Conservation (phyloP, 306 rosid species). For the Malus orientalis region DNA sequence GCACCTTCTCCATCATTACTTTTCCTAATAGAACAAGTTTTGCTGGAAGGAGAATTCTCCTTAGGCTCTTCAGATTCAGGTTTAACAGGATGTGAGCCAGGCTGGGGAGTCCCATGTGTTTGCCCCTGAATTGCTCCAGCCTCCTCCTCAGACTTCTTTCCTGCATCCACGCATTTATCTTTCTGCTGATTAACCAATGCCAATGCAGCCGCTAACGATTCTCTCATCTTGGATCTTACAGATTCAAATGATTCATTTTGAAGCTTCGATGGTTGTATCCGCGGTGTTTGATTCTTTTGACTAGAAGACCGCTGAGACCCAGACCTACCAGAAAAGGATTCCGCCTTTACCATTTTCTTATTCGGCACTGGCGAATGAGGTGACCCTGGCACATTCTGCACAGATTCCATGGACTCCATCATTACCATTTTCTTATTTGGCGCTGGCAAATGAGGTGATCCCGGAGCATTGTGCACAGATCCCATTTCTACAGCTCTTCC, state of each 20-base stretch:
- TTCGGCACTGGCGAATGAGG: constrained; percentile 25
- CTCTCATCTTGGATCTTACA: constrained; percentile 97
- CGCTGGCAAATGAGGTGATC: constrained; percentile 23
- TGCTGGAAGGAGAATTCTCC: constrained; percentile 12
- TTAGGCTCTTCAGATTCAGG: constrained; percentile 20
- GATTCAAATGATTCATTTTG: constrained; percentile 65
- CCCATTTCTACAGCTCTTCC: constrained; percentile 37
- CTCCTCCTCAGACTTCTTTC: constrained; percentile 26
- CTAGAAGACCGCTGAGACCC: constrained; percentile 46
- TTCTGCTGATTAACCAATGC: constrained; percentile 55
- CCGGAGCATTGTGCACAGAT: constrained; percentile 29
- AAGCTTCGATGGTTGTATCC: constrained; percentile 40
- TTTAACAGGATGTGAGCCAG: constrained; percentile 26
- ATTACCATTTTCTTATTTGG: constrained; percentile 53
- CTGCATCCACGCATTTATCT: constrained; percentile 19
- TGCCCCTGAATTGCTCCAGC: constrained; percentile 16
- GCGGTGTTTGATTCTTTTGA: constrained; percentile 46
- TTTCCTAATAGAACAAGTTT: constrained; percentile 23
- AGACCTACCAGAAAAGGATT: constrained; percentile 40
- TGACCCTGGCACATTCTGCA: constrained; percentile 26
- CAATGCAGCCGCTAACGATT: constrained; percentile 69
- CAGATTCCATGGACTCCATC: constrained; percentile 40
- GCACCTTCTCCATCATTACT: constrained; percentile 19
- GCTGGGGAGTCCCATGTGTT: constrained; percentile 22
- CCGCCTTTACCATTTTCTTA: constrained; percentile 59